Conservation (phyloP, 495 filamentous ascomycete species). For the Aspergillus nanangensis region DNA sequence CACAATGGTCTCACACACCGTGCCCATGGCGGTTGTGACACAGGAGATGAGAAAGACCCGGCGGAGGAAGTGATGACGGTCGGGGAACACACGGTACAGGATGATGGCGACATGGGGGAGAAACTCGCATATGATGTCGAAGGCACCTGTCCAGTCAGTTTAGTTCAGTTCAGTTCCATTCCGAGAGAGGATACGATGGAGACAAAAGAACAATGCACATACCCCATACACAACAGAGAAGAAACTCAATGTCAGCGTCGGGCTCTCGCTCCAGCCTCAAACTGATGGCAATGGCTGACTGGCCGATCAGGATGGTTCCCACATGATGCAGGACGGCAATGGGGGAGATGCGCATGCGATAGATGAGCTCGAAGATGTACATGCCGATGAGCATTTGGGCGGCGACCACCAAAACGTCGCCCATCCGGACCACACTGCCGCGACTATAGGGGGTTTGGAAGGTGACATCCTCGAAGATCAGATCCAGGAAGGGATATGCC, state of each 20-base stretch:
- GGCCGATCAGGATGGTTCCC: constrained; percentile 44
- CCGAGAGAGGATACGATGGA: too few relatives aligned
- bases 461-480: constrained; percentile 28
- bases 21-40: constrained; percentile 38
- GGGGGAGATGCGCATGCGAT: constrained; percentile 36
- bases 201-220: constrained; percentile 5
- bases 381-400: constrained; percentile 44
- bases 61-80: constrained; percentile 35
- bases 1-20: constrained; percentile 39
- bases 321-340: constrained; percentile 42
- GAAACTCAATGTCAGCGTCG: constrained; percentile 46
- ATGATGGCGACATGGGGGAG: constrained; percentile 47
- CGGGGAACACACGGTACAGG: constrained; percentile 40
- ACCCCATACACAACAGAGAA: constrained; percentile 48
- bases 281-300: constrained; percentile 42
- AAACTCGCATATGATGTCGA: constrained; percentile 47
- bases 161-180: too few relatives aligned
- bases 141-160: constrained; percentile 30
- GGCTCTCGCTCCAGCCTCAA: constrained; percentile 30
- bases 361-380: constrained; percentile 47
- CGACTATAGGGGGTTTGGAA: constrained; percentile 29
- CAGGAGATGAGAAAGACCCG: constrained; percentile 34
- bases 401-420: constrained; percentile 38
- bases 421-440: constrained; percentile 30
- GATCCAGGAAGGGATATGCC: constrained; percentile 40